Base-by-base conservation (phyloP, 768 basidiomycete species). In the Omphalotus guepiniiformis region DNA sequence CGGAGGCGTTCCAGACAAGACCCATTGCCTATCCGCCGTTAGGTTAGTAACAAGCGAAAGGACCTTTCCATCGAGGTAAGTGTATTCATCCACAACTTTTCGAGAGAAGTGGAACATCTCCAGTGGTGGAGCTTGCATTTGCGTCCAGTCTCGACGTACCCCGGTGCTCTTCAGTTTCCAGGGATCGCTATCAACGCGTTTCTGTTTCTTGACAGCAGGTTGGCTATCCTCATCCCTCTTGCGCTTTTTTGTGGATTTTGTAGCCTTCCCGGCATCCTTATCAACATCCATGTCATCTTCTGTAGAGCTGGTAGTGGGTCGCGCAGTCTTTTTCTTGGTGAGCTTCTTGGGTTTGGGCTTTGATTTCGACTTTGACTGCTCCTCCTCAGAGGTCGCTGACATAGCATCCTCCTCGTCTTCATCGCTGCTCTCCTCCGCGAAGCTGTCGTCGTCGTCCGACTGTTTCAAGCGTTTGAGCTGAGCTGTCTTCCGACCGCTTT, bases 1-100 rank as follows among this genome's bases (percentile, higher is more conserved):
- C 0, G 93, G 93, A 6, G 94, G 94, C 19, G 94, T 97, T 11
- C 94, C 94, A 2, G 94, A 97, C n/a, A 97, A 74, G 5, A 97
- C 90, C 94, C 94, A 97, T 47, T 84, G 86, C 36, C 89, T 77
- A 41, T 85, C 82, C 0, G 89, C 84, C 9, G 81, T 79, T 18
- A 94, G 66, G 39, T 76, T 78, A 2, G 88, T 90, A 29, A 95
- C 76, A 56, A 93, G 73, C 2, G 88, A 74, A 52, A 88, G 85
- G 6, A 83, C 74, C 56, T 87, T 83, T 45, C 88, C 90, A 21
- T 85, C 82, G 19, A 94, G 74, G 58, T 97, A 96, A 1, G 93
- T 94, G 63, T 94, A 97, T 61, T 97, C 93, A 65, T 96, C 94
- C 34, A 95, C 83, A 42, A 97, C 86, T 23, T 88, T 78, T 4